Conservation (phyloP, 495 filamentous ascomycete species). For the Clohesyomyces aquaticus region DNA sequence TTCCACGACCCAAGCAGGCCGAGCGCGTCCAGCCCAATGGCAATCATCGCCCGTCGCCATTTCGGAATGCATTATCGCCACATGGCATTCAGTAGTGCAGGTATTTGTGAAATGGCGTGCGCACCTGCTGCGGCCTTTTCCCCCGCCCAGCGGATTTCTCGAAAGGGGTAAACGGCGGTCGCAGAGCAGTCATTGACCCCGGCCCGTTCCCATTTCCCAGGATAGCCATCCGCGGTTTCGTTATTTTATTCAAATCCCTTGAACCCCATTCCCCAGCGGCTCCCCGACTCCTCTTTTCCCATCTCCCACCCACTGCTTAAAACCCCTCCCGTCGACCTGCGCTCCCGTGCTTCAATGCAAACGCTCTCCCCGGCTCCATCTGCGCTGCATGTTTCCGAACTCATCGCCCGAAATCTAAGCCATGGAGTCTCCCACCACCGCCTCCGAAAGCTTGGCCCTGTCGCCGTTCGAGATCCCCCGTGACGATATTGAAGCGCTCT, state of each 20-base stretch:
- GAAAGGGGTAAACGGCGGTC: not conserved
- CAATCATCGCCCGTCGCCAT: not conserved
- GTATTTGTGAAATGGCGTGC: slow-evolving; percentile 3
- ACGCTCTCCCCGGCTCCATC: not conserved
- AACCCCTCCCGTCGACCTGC: not conserved
- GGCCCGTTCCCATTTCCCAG: not conserved
- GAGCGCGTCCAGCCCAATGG: not conserved
- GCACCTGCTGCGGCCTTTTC: not conserved
- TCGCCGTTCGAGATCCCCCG: slow-evolving; percentile 53
- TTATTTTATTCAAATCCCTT: not conserved
- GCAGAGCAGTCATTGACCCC: too few relatives aligned
- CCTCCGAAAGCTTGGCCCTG: slow-evolving; percentile 1
- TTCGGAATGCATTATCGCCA: not conserved
- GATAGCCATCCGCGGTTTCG: not conserved
- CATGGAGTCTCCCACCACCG: not conserved
- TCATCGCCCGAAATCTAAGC: not conserved
- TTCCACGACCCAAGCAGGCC: not conserved
- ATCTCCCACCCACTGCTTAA: not conserved
- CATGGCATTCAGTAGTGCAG: not conserved
- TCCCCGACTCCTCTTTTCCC: not conserved
- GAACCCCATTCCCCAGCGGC: not conserved
- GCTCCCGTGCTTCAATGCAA: not conserved
- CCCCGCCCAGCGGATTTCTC: not conserved
- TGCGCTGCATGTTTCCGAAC: not conserved
- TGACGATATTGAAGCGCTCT: slow-evolving; percentile 48